Conservation (phyloP, 2,329 filamentous ascomycete genomes). For the Mycogone perniciosa region DNA sequence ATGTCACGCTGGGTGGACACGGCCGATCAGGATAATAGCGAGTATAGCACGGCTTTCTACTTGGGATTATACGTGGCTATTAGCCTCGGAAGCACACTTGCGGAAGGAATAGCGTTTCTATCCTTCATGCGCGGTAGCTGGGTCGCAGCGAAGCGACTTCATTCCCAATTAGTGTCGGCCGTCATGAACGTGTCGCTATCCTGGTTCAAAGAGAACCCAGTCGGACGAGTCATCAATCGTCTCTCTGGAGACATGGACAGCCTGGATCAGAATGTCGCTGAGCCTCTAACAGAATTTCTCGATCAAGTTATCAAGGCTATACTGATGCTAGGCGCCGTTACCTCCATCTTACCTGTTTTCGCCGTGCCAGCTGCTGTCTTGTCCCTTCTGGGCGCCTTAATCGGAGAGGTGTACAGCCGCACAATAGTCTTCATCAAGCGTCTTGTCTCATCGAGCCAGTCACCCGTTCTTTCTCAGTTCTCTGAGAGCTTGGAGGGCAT, state of each 20-base stretch:
- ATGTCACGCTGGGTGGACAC: slow-evolving; percentile 3
- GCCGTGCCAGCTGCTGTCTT: neutral
- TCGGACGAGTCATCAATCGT: slow-evolving; percentile 39
- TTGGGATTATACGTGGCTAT: slow-evolving; percentile 38
- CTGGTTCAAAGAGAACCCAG: slow-evolving; percentile 42
- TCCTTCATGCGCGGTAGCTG: slow-evolving; percentile 41
- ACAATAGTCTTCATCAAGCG: slow-evolving; percentile 29
- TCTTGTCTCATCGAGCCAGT: slow-evolving; percentile 29
- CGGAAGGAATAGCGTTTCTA: slow-evolving; percentile 30
- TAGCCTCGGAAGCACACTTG: slow-evolving; percentile 30
- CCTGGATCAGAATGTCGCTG: slow-evolving; percentile 35
- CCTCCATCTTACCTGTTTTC: neutral
- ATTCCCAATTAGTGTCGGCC: slow-evolving; percentile 36
- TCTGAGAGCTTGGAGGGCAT: slow-evolving; percentile 36
- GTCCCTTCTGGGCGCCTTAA: slow-evolving; percentile 25
- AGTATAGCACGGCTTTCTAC: slow-evolving; percentile 34
- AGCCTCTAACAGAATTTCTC: slow-evolving; percentile 30
- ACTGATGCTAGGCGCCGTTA: neutral
- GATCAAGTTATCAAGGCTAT: slow-evolving; percentile 19
- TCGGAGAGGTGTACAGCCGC: slow-evolving; percentile 33
- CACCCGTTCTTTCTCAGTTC: slow-evolving; percentile 43
- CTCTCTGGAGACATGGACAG: slow-evolving; percentile 43
- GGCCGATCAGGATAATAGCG: slow-evolving; percentile 21
- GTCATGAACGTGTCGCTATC: slow-evolving; percentile 40
- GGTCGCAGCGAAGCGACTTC: slow-evolving; percentile 39